These are phyloP conservation scores for Albatrellus ellisii DNA, from an alignment of 768 basidiomycete species.

Conservation along the genomic window DNA sequence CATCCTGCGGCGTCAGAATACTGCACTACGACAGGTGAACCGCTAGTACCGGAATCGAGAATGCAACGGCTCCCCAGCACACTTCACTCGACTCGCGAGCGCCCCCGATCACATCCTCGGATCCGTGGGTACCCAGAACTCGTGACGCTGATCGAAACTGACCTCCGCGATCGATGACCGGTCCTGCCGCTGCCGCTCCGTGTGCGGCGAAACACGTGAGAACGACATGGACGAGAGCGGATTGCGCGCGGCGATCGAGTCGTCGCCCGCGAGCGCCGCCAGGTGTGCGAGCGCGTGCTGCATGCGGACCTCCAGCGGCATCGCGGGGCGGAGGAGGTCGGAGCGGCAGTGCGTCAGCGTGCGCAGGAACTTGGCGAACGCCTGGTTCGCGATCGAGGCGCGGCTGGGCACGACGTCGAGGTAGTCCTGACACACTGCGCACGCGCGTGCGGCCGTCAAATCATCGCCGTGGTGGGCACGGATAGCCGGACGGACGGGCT, in stretches of 20 bases:
- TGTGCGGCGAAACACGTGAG: constrained; percentile 7
- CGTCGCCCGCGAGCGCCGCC: constrained; percentile 3
- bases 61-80: too few relatives aligned
- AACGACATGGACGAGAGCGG: constrained; percentile 11
- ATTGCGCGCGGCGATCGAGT: constrained; percentile 2
- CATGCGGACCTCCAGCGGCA: neutral
- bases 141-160: too few relatives aligned
- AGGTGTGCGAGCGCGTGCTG: constrained; percentile 7
- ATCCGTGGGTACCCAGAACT: too few relatives aligned
- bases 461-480: neutral
- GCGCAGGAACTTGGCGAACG: constrained; percentile 14
- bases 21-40: too few relatives aligned
- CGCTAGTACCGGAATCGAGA: too few relatives aligned
- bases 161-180: too few relatives aligned
- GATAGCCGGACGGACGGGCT: too few relatives aligned
- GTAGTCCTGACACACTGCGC: constrained; percentile 9
- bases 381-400: constrained; percentile 15
- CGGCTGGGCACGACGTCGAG: constrained; percentile 12
- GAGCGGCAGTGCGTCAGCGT: constrained; percentile 8
- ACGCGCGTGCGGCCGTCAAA: constrained; percentile 2
- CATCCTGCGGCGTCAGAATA: too few relatives aligned
- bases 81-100: too few relatives aligned
- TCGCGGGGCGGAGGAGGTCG: neutral
- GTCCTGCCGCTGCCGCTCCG: neutral
- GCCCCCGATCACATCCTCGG: too few relatives aligned